phyloP scores from a whole-genome alignment of 495 filamentous ascomycete genomes.

The Lasiosphaeria hispida region DNA sequence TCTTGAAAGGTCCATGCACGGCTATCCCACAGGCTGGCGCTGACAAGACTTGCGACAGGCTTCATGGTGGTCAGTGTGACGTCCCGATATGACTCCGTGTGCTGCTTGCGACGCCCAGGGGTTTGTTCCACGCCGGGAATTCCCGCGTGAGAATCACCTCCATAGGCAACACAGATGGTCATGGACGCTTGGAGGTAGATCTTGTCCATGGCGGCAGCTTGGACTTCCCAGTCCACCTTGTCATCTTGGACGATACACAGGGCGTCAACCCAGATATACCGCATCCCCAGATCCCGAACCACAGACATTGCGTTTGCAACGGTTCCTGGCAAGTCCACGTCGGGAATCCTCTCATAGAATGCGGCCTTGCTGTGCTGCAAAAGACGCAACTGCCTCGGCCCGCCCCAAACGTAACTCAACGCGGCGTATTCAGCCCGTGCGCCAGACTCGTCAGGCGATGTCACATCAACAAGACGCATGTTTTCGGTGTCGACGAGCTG shows the following conservation, averaged over 20 bases:
- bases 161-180: not conserved
- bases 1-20: not conserved
- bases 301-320: not conserved
- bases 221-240: not conserved
- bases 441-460: not conserved
- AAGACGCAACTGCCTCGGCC: not conserved
- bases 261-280: not conserved
- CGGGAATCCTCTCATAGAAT: not conserved
- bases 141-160: not conserved
- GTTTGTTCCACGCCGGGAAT: not conserved
- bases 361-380: not conserved
- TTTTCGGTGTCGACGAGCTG: not conserved
- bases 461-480: not conserved
- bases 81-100: not conserved
- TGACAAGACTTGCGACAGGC: not conserved
- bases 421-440: not conserved
- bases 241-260: conserved; percentile 2
- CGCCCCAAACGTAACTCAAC: not conserved
- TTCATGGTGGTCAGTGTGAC: not conserved
- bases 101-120: not conserved
- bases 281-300: not conserved
- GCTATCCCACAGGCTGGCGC: not conserved
- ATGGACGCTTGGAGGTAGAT: not conserved
- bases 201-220: not conserved
- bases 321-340: too few species aligned